phyloP scores from a whole-genome alignment of 2,329 filamentous ascomycete species.

The Colletotrichum destructivum region DNA sequence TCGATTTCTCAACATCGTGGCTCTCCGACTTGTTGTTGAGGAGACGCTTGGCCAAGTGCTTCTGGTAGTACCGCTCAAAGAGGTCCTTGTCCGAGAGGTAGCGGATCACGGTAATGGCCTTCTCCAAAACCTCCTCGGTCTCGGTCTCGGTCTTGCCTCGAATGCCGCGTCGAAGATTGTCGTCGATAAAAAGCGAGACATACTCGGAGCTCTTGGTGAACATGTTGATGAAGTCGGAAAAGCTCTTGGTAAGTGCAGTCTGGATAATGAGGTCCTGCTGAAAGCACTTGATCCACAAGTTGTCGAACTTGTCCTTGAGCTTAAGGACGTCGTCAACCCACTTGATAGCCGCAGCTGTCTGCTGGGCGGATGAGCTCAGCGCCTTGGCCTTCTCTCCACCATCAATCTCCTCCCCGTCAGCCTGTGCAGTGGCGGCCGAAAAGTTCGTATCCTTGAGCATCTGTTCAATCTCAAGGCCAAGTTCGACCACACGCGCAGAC shows the following conservation, averaged over 20 bases:
- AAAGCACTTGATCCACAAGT: conserved; percentile 82
- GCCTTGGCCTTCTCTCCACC: conserved; percentile 63
- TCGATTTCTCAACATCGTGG: conserved; percentile 92
- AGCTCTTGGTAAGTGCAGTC: conserved; percentile 87
- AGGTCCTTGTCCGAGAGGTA: conserved; percentile 94
- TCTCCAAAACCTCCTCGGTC: conserved; percentile 87
- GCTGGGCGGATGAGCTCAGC: conserved; percentile 71
- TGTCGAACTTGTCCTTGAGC: conserved; percentile 92
- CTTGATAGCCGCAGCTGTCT: conserved; percentile 89
- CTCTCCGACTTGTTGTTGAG: conserved; percentile 92
- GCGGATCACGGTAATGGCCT: conserved; percentile 88
- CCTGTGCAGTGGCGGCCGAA: conserved; percentile 55
- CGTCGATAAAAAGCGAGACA: conserved; percentile 96
- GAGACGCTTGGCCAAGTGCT: conserved; percentile 90
- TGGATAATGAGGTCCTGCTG: conserved; percentile 82
- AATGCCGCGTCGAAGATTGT: conserved; percentile 94
- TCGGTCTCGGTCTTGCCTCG: conserved; percentile 93
- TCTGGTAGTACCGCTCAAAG: conserved; percentile 98
- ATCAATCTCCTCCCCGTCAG: conserved; percentile 65
- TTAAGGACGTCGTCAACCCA: conserved; percentile 94
- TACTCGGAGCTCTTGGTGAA: conserved; percentile 90
- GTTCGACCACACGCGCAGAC: conserved; percentile 81
- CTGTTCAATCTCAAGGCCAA: conserved; percentile 88
- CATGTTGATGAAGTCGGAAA: conserved; percentile 93
- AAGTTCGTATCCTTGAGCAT: conserved; percentile 70